These are phyloP conservation scores for Fusarium sp. DNA, from an alignment of 2,329 filamentous ascomycete species.

Conservation along the genomic window DNA sequence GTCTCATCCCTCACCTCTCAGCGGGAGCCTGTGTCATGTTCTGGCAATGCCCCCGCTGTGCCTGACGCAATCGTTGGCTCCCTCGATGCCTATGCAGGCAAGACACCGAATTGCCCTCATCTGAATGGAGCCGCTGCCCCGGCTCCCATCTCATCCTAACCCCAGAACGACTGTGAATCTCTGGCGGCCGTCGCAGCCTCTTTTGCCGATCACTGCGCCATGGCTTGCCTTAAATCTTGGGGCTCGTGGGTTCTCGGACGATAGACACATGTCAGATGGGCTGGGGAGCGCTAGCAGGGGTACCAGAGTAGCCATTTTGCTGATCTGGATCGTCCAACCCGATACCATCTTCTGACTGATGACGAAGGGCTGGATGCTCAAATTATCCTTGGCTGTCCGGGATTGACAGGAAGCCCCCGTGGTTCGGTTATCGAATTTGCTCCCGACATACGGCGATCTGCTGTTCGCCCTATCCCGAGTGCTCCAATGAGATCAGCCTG, in stretches of 20 bases:
- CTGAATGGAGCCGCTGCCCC: slow-evolving; percentile 9
- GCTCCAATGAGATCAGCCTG: not conserved
- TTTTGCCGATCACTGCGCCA: slow-evolving; percentile 39
- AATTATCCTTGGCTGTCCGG: not conserved
- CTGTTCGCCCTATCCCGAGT: not conserved
- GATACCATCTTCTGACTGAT: slow-evolving; percentile 11
- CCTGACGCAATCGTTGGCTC: slow-evolving; percentile 20
- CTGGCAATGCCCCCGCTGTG: slow-evolving; percentile 16
- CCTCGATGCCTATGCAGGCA: slow-evolving; percentile 1
- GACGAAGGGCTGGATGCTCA: not conserved
- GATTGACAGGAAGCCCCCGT: slow-evolving; percentile 21
- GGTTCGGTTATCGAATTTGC: slow-evolving; percentile 37
- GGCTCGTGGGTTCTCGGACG: slow-evolving; percentile 43
- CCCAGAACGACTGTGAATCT: slow-evolving; percentile 9
- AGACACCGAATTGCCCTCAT: not conserved
- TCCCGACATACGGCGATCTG: not conserved
- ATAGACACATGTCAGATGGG: slow-evolving; percentile 46
- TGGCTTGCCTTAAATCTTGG: slow-evolving; percentile 41
- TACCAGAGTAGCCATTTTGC: slow-evolving; percentile 10
- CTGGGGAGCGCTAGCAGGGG: slow-evolving; percentile 43
- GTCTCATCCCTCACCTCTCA: not conserved
- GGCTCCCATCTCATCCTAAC: slow-evolving; percentile 1
- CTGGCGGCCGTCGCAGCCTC: slow-evolving; percentile 32
- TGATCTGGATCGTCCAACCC: slow-evolving; percentile 45
- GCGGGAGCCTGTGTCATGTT: slow-evolving; percentile 9